Percentiles rank a stretch among this genome's conserved stretches.
phyloP scores from a whole-genome alignment of 192 early-diverging fungal species.

The Coemansia sp. region DNA sequence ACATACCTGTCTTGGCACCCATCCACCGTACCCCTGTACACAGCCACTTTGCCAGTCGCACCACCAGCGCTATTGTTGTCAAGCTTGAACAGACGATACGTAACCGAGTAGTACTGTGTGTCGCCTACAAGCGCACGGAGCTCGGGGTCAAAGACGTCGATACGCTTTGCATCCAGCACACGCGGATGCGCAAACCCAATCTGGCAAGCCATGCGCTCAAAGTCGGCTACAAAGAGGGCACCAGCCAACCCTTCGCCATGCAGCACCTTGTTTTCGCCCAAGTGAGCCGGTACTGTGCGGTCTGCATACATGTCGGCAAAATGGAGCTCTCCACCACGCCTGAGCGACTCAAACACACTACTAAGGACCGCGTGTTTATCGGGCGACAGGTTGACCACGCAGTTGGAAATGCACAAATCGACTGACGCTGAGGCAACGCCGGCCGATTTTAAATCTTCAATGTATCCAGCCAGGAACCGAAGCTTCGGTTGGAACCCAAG shows the following conservation, averaged over 20 bases:
- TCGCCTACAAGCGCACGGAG: constrained; percentile 48
- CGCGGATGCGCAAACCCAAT: constrained; percentile 39
- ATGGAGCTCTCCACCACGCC: constrained; percentile 47
- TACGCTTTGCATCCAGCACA: constrained; percentile 30
- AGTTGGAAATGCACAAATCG: constrained; percentile 55
- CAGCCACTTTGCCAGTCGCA: constrained; percentile 28
- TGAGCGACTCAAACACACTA: constrained; percentile 41
- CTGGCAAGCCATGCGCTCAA: constrained; percentile 28
- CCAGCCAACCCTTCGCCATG: constrained; percentile 50
- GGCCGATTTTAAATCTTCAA: constrained; percentile 40
- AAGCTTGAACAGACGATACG: constrained; percentile 54
- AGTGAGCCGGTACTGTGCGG: constrained; percentile 35
- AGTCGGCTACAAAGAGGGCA: constrained; percentile 38
- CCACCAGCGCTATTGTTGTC: constrained; percentile 3
- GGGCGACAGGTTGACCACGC: constrained; percentile 54
- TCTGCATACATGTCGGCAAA: constrained; percentile 53
- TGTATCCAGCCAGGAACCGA: constrained; percentile 48
- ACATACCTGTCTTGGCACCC: constrained; percentile 31
- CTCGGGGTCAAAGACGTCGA: constrained; percentile 33
- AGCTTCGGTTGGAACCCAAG: constrained; percentile 51
- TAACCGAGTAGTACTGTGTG: constrained; percentile 51
- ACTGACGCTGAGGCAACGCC: constrained; percentile 27
- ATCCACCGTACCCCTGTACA: constrained; percentile 47
- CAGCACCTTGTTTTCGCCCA: constrained; percentile 44
- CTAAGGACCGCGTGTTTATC: constrained; percentile 48